These are phyloP conservation scores for Aspergillus panamensis DNA, from an alignment of 495 filamentous ascomycete species.

Conservation along the genomic window DNA sequence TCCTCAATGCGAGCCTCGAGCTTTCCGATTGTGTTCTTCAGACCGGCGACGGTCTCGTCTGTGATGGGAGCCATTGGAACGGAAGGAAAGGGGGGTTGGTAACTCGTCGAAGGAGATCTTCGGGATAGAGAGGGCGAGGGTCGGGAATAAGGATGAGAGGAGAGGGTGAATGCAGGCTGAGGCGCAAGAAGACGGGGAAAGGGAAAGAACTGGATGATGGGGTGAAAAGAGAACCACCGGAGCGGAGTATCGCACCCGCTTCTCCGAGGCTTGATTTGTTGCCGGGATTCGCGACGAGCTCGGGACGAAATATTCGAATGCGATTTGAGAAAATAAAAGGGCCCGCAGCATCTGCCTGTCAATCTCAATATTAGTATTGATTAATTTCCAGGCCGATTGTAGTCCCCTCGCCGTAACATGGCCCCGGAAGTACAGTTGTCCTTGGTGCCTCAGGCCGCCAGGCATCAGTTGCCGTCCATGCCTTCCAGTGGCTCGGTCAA, in stretches of 20 bases:
- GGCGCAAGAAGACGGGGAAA: constrained; percentile 29
- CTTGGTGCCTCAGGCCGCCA: constrained; percentile 19
- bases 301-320: background rate
- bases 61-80: constrained; percentile 79
- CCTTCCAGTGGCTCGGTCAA: constrained; percentile 6
- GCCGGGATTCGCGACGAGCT: background rate
- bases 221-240: constrained; percentile 27
- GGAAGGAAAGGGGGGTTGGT: constrained; percentile 25
- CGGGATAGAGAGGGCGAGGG: constrained; percentile 1
- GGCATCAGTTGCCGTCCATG: background rate
- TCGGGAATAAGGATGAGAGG: constrained; percentile 8
- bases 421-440: constrained; percentile 6
- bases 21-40: constrained; percentile 73
- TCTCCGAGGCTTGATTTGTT: constrained; percentile 21
- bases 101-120: constrained; percentile 27
- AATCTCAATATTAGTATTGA: no score
- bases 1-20: constrained; percentile 80
- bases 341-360: no score
- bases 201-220: constrained; percentile 31
- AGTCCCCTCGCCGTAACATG: background rate
- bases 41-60: constrained; percentile 67
- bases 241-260: constrained; percentile 29
- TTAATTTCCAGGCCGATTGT: background rate
- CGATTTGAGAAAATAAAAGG: no score
- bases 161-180: constrained; percentile 9